These are phyloP conservation scores for Cladorrhinum samala DNA, from an alignment of 495 filamentous ascomycete genomes.

Conservation along the genomic window DNA sequence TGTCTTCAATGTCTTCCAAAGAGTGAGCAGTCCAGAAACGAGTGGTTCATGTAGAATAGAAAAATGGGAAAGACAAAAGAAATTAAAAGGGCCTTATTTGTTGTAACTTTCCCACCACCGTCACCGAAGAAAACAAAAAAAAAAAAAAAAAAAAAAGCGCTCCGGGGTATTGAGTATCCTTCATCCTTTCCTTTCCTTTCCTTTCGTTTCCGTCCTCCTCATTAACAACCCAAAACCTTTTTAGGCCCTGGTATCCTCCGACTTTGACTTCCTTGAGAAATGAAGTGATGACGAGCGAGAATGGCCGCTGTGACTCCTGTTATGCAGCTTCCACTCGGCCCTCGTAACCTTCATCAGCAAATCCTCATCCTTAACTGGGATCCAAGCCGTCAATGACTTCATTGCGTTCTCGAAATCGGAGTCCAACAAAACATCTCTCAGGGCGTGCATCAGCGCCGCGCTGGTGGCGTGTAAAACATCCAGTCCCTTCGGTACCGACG, in stretches of 20 bases:
- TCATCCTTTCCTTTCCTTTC: not conserved
- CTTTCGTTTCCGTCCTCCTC: not conserved
- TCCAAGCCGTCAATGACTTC: constrained; percentile 94
- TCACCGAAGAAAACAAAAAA: not conserved
- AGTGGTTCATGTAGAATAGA: not conserved
- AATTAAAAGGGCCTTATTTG: not conserved
- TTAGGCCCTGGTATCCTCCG: not conserved
- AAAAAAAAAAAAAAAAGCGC: not conserved
- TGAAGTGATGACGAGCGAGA: not conserved
- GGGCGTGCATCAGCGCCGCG: constrained; percentile 87
- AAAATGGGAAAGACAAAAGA: not conserved
- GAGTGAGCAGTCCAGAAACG: not conserved
- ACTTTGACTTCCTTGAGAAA: not conserved
- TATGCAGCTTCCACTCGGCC: constrained; percentile 79
- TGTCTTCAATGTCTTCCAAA: not conserved
- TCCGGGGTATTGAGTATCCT: not conserved
- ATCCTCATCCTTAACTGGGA: constrained; percentile 93
- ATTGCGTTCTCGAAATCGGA: constrained; percentile 97
- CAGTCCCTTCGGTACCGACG: constrained; percentile 48
- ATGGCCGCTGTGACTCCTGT: constrained; percentile 21
- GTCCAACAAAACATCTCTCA: constrained; percentile 83
- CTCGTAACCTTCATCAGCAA: constrained; percentile 90
- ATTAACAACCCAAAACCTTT: not conserved
- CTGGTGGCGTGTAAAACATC: constrained; percentile 88
- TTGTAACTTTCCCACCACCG: not conserved